Percentiles rank a stretch among this genome's conserved stretches.
Evolutionary conservation across 768 basidiomycete genomes (phyloP).

Genomic region (Termitomyces sp.): DNA sequence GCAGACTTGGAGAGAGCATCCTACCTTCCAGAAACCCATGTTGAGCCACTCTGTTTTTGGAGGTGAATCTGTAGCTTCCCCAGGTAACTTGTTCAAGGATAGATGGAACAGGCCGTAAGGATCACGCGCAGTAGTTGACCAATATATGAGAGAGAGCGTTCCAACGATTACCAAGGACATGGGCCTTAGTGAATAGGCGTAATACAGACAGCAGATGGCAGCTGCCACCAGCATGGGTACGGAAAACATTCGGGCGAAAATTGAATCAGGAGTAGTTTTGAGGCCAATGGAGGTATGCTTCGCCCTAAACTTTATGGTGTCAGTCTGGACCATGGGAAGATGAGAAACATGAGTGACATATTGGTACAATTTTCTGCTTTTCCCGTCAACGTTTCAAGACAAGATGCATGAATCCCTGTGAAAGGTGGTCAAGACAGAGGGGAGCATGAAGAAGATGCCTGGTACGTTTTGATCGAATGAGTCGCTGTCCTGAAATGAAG

Average conservation of each 20-base stretch:
- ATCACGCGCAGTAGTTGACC: constrained; percentile 24
- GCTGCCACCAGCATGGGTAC: background rate
- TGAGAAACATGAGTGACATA: constrained; percentile 6
- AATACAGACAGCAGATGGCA: background rate
- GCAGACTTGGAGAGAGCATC: constrained; percentile 5
- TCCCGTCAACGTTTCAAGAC: constrained; percentile 22
- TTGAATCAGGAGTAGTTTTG: background rate
- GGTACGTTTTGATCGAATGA: background rate
- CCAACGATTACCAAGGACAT: constrained; percentile 1
- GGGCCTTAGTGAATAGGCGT: background rate
- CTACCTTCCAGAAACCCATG: constrained; percentile 66
- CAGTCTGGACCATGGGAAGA: background rate
- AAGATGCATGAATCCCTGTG: constrained; percentile 20
- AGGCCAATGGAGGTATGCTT: background rate
- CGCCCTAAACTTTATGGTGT: background rate
- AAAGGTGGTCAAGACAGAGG: constrained; percentile 28
- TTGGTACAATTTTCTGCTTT: constrained; percentile 17
- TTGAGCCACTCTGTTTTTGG: constrained; percentile 68
- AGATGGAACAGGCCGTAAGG: constrained; percentile 61
- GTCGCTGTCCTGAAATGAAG: background rate
- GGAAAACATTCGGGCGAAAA: background rate
- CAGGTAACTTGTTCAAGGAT: constrained; percentile 39
- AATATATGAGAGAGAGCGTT: background rate
- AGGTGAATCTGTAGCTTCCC: constrained; percentile 20
- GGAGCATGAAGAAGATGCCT: constrained; percentile 31